Evolutionary conservation across 176 grass and related monocot species (phyloP).

Genomic region (Cenchrus americanus): DNA sequence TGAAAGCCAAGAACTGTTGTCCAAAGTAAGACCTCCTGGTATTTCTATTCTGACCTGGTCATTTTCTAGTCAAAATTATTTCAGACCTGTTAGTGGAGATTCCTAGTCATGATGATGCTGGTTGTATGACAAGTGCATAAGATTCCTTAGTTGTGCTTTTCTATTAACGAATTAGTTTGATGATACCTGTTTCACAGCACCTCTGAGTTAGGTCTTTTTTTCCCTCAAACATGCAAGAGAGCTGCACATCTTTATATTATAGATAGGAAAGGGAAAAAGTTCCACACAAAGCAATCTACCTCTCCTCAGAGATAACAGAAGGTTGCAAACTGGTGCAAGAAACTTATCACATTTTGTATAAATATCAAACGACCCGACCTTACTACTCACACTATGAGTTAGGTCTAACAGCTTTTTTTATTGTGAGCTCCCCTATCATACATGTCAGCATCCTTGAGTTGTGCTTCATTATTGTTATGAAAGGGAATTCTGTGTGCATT

Average conservation of each 20-base stretch:
- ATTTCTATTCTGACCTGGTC: slow-evolving; percentile 5
- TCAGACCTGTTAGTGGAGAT: background rate
- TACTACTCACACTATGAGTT: too few relatives aligned
- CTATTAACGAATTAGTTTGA: background rate
- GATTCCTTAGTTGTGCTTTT: background rate
- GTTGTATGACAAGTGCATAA: slow-evolving; percentile 20
- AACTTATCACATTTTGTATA: too few relatives aligned
- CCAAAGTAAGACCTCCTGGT: slow-evolving; percentile 70
- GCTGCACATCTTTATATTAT: too few relatives aligned
- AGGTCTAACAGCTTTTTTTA: background rate
- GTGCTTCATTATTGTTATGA: background rate
- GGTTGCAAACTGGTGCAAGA: background rate
- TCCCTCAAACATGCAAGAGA: too few relatives aligned
- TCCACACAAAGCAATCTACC: too few relatives aligned
- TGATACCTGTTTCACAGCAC: slow-evolving; percentile 2
- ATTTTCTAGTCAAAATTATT: slow-evolving; percentile 25
- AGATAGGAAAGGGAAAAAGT: too few relatives aligned
- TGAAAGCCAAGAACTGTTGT: slow-evolving; percentile 93
- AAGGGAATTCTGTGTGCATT: background rate
- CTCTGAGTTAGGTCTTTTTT: too few relatives aligned
- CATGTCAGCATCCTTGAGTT: background rate
- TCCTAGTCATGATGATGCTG: background rate
- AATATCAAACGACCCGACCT: too few relatives aligned
- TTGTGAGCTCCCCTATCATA: background rate
- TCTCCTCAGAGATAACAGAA: too few relatives aligned